Evolutionary conservation across 2,329 filamentous ascomycete genomes (phyloP).

Genomic region (Fusarium sororula): DNA sequence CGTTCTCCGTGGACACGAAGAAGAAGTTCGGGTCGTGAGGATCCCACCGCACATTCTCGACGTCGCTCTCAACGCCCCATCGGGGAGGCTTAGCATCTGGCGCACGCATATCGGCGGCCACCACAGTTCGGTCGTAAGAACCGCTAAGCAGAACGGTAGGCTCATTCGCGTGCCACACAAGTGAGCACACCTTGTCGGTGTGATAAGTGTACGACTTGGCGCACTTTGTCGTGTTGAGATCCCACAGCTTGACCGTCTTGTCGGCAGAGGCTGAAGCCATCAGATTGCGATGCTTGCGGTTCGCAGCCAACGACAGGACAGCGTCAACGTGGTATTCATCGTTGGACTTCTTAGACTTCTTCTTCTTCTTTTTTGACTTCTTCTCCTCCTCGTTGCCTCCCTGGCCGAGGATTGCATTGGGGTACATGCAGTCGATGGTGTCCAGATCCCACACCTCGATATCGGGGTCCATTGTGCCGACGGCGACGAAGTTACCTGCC

Average conservation of each 20-base stretch:
- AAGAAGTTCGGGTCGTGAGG: slow-evolving; percentile 93
- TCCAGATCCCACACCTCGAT: slow-evolving; percentile 99
- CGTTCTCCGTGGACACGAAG: slow-evolving; percentile 92
- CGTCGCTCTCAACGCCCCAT: slow-evolving; percentile 95
- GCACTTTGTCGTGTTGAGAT: slow-evolving; percentile 89
- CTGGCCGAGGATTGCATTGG: slow-evolving; percentile 92
- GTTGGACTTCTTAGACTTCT: slow-evolving; percentile 88
- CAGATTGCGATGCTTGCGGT: slow-evolving; percentile 92
- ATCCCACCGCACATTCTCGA: slow-evolving; percentile 93
- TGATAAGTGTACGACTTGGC: slow-evolving; percentile 97
- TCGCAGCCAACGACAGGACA: slow-evolving; percentile 88
- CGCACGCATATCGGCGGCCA: slow-evolving; percentile 95
- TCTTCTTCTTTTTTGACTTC: slow-evolving; percentile 88
- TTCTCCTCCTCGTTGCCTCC: slow-evolving; percentile 64
- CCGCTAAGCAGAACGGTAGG: slow-evolving; percentile 90
- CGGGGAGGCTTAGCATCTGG: slow-evolving; percentile 82
- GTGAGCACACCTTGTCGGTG: slow-evolving; percentile 96
- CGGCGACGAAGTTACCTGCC: slow-evolving; percentile 89
- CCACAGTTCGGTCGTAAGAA: slow-evolving; percentile 92
- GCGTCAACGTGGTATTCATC: slow-evolving; percentile 94
- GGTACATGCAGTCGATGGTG: slow-evolving; percentile 96
- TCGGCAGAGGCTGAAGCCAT: slow-evolving; percentile 95
- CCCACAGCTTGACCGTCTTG: slow-evolving; percentile 98
- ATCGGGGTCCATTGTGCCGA: slow-evolving; percentile 97
- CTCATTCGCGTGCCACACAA: slow-evolving; percentile 91